Percentiles rank a stretch among this genome's conserved stretches.
These are phyloP conservation scores for Hypoxylon sp. DNA, from an alignment of 2,329 filamentous ascomycete genomes.

Conservation along the genomic window DNA sequence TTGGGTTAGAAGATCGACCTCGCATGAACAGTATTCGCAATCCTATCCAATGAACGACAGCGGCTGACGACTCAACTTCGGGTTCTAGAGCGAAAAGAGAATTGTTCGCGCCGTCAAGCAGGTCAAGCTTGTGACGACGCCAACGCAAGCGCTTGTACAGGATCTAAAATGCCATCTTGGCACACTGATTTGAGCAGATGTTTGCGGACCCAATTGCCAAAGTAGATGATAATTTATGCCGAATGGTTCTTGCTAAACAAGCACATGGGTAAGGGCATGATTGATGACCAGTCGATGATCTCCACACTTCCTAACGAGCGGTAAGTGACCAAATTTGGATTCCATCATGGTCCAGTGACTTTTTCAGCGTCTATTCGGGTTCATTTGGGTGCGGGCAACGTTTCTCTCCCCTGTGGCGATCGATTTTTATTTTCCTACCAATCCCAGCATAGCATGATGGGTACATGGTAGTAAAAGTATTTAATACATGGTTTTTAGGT, in stretches of 20 bases:
- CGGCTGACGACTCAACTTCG: slow-evolving; percentile 22
- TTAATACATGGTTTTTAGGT: slow-evolving; percentile 5
- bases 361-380: slow-evolving; percentile 17
- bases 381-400: slow-evolving; percentile 1
- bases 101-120: slow-evolving; percentile 3
- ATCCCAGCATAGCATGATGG: slow-evolving; percentile 10
- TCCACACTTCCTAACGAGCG: too few species aligned
- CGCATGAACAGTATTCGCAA: slow-evolving; percentile 22
- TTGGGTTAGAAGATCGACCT: slow-evolving; percentile 19
- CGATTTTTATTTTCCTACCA: slow-evolving; percentile 11
- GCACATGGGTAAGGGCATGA: slow-evolving; percentile 14
- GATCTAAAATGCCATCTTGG: slow-evolving; percentile 4
- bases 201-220: slow-evolving; percentile 1
- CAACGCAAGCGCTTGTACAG: slow-evolving; percentile 16
- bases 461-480: slow-evolving; percentile 12
- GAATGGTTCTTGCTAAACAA: slow-evolving; percentile 7
- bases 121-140: slow-evolving; percentile 7
- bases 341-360: slow-evolving; percentile 6
- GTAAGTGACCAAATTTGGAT: slow-evolving; percentile 9
- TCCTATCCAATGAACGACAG: slow-evolving; percentile 22
- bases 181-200: slow-evolving; percentile 11
- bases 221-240: slow-evolving; percentile 13
- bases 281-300: slow-evolving; percentile 4
- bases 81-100: slow-evolving; percentile 5
- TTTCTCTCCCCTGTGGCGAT: slow-evolving; percentile 31